Conservation (phyloP, 768 basidiomycete species). For the Macrolepiota dolichaula region DNA sequence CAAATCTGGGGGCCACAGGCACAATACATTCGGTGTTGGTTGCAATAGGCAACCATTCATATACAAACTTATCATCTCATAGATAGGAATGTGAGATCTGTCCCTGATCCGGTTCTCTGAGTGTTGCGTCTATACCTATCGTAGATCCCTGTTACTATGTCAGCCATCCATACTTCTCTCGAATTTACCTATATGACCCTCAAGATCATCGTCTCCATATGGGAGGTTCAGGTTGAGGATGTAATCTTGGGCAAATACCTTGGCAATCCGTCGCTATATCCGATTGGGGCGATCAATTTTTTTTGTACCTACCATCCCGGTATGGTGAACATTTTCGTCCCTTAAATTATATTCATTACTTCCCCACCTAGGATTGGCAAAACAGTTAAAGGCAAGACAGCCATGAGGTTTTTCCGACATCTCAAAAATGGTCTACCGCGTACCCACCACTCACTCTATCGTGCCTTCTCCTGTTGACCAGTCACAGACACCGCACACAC, state of each 20-base stretch:
- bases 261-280: slow-evolving; percentile 2
- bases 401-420: slow-evolving; percentile 28
- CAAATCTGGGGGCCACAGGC: neutral
- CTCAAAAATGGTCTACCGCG: slow-evolving; percentile 54
- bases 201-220: slow-evolving; percentile 2
- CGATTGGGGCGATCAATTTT: slow-evolving; percentile 2
- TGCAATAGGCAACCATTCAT: slow-evolving; percentile 9
- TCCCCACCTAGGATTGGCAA: slow-evolving; percentile 14
- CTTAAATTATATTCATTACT: slow-evolving; percentile 11
- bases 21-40: slow-evolving; percentile 4
- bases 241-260: neutral
- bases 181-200: slow-evolving; percentile 1
- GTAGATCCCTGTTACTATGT: slow-evolving; percentile 7
- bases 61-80: neutral
- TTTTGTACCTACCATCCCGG: slow-evolving; percentile 2
- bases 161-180: neutral
- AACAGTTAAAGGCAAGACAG: slow-evolving; percentile 39
- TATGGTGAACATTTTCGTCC: slow-evolving; percentile 1
- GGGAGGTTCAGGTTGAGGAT: neutral
- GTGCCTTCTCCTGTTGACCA: slow-evolving; percentile 54
- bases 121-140: neutral
- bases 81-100: slow-evolving; percentile 9
- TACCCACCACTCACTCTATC: slow-evolving; percentile 58
- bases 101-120: slow-evolving; percentile 5
- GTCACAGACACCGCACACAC: slow-evolving; percentile 15